phyloP scores from a whole-genome alignment of 2,329 filamentous ascomycete genomes.

The Trichoderma koningii region DNA sequence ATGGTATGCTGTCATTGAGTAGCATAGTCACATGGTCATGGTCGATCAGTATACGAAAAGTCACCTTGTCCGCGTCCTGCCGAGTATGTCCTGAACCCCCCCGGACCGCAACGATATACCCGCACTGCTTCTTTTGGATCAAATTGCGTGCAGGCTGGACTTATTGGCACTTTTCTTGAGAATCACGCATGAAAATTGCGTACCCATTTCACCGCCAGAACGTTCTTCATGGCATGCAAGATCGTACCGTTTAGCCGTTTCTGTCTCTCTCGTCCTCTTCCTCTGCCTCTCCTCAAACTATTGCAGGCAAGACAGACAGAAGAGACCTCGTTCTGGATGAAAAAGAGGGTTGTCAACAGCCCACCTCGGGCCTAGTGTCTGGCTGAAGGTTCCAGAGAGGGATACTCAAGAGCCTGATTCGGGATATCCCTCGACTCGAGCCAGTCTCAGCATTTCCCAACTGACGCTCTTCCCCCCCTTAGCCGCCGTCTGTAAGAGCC shows the following conservation, averaged over 20 bases:
- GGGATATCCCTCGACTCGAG: slow-evolving; percentile 9
- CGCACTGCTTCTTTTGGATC: background rate
- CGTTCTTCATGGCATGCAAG: slow-evolving; percentile 11
- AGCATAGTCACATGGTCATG: background rate
- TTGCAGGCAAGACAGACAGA: background rate
- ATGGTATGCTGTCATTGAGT: background rate
- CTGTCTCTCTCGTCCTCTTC: background rate
- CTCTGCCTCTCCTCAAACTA: background rate
- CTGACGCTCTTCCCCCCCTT: background rate
- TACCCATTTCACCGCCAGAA: slow-evolving; percentile 12
- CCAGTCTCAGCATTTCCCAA: slow-evolving; percentile 8
- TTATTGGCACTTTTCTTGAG: no score
- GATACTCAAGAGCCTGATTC: slow-evolving; percentile 3
- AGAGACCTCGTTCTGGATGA: background rate
- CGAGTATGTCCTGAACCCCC: background rate
- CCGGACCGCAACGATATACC: background rate
- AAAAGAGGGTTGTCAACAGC: background rate
- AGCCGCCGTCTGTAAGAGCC: background rate
- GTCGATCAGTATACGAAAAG: background rate
- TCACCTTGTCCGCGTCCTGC: slow-evolving; percentile 5
- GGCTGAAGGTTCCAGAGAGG: slow-evolving; percentile 17
- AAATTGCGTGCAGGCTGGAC: no score
- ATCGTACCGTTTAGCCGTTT: background rate
- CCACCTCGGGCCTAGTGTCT: slow-evolving; percentile 17
- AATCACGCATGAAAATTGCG: no score